Evolutionary conservation across 2,329 filamentous ascomycete species (phyloP), one percentile per base, ranked within the genome.

Genomic region (Cladobotryum protrusum): DNA sequence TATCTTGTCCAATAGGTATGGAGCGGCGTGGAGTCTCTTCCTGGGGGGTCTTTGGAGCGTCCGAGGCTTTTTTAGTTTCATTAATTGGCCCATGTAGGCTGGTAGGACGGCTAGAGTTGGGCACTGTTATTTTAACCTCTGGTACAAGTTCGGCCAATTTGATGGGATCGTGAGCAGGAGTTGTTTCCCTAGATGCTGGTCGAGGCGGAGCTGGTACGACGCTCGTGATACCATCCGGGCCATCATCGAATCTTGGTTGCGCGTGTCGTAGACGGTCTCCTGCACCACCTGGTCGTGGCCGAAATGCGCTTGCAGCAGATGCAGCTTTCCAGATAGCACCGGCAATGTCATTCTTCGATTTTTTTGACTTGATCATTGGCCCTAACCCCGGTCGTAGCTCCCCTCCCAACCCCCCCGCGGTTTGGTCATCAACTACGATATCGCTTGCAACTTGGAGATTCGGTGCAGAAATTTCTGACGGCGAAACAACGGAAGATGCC

Each of bases 281-380:
- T 18, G 89, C 91, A 56, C 91, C 92, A 50, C 92, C 92, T 33
- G 85, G 84, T 51, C 92, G 82, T 17, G 92, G 92, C 62, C 92
- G 95, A 71, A 97, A 97, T 8, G 70, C 70, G 12, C 61, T 63
- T 1, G 78, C 77, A 35, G 67, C 76, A 43, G 67, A 85, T 12
- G 67, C 67, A 19, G 89, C 89, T 67, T 89, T 95, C 69, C 87
- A 87, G 54, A 96, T 81, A 5, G 81, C 78, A 34, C 81, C 85
- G 17, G 87, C 87, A 59, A 93, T 76, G 50, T 93, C 85, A n/a
- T 75, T 78, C 54, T 79, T 83, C 1, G 83, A 85, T 54, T 79
- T 81, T 63, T 88, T 89, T 55, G 85, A 82, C 67, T 89, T 92
- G 60, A 96, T 86, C 91, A 96, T 96, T 2, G 90, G 89, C 0